phyloP scores from a whole-genome alignment of 768 basidiomycete species.

The Amanita rubescens region DNA sequence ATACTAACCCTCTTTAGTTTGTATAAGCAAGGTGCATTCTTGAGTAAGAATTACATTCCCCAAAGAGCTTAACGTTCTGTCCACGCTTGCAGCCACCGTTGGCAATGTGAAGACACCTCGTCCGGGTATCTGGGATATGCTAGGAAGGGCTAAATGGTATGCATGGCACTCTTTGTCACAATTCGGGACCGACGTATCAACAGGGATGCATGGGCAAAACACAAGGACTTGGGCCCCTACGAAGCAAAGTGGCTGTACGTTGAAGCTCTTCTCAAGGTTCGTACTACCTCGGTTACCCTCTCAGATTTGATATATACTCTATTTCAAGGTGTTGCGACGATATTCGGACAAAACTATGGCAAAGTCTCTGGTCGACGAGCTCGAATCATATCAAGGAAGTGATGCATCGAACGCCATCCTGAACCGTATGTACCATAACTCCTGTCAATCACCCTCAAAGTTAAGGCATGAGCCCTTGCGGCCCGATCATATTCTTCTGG shows the following conservation, averaged over 20 bases:
- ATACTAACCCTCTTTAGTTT: conserved; percentile 40
- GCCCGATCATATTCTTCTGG: conserved; percentile 57
- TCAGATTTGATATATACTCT: background rate
- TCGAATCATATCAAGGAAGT: conserved; percentile 70
- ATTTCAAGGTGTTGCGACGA: conserved; percentile 66
- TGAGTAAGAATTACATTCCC: conserved; percentile 1
- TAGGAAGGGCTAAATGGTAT: conserved; percentile 90
- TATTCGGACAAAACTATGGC: conserved; percentile 82
- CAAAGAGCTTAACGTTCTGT: conserved; percentile 7
- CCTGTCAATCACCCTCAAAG: background rate
- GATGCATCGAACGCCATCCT: conserved; percentile 57
- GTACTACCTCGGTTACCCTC: conserved; percentile 9
- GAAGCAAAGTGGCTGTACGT: conserved; percentile 91
- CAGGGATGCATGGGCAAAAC: conserved; percentile 96
- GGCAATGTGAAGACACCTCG: conserved; percentile 77
- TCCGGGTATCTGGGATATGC: conserved; percentile 86
- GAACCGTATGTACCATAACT: conserved; percentile 42
- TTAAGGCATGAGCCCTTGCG: conserved; percentile 32
- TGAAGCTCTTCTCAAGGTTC: conserved; percentile 76
- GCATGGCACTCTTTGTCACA: conserved; percentile 9
- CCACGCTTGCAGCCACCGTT: conserved; percentile 60
- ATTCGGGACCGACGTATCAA: conserved; percentile 1
- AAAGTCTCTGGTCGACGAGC: conserved; percentile 64
- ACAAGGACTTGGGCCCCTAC: conserved; percentile 67
- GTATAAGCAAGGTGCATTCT: conserved; percentile 79